These are phyloP conservation scores for Mortierella sp. DNA, from an alignment of 371 early-diverging fungal species.

Conservation along the genomic window DNA sequence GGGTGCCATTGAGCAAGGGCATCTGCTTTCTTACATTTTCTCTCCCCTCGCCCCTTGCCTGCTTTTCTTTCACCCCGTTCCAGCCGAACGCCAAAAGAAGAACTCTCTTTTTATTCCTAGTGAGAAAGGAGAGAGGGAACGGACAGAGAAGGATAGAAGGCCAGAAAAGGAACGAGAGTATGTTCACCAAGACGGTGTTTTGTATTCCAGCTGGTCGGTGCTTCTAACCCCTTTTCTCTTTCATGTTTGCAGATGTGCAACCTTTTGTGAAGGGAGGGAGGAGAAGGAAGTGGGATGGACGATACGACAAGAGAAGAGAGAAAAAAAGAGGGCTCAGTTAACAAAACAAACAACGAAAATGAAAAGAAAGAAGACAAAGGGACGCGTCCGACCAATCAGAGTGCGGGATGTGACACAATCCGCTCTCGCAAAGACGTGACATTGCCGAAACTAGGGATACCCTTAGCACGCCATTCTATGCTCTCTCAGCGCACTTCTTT, in stretches of 20 bases:
- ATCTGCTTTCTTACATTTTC: not conserved
- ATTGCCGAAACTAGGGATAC: not conserved
- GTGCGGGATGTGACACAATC: constrained; percentile 7
- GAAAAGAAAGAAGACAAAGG: not conserved
- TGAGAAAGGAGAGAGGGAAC: not conserved
- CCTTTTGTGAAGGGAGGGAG: not conserved
- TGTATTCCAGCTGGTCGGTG: constrained; percentile 7
- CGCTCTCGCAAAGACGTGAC: constrained; percentile 1
- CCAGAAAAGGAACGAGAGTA: not conserved
- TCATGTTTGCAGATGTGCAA: not conserved
- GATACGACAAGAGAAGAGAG: not conserved
- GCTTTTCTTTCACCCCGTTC: not conserved
- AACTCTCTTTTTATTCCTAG: constrained; percentile 4
- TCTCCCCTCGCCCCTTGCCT: not conserved
- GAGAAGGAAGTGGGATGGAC: not conserved
- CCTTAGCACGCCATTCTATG: not conserved
- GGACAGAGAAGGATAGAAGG: not conserved
- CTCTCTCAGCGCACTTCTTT: not conserved
- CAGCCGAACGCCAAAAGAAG: not conserved
- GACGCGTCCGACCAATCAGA: constrained; percentile 11
- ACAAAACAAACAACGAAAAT: not conserved
- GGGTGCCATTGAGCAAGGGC: not conserved
- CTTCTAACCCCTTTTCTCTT: not conserved
- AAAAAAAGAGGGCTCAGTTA: not conserved
- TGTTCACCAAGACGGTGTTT: not conserved